Evolutionary conservation across 257 asterid species (phyloP).

Genomic region (Capsicum rhomboideum): DNA sequence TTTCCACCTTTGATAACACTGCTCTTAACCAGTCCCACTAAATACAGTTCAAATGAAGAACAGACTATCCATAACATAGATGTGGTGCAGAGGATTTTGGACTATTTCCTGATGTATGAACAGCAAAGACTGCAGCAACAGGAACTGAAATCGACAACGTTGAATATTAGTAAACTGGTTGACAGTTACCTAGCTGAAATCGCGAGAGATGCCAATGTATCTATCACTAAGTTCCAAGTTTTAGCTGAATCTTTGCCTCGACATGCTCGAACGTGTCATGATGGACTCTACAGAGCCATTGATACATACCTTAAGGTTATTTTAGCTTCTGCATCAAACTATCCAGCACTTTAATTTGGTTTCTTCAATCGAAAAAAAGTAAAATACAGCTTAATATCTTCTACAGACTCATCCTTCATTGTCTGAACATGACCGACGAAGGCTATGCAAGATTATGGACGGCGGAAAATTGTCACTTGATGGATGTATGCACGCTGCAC

Average conservation of each 20-base stretch:
- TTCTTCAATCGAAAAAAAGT: background rate
- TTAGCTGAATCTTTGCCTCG: conserved; percentile 68
- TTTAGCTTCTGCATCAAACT: background rate
- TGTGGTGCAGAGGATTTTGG: conserved; percentile 67
- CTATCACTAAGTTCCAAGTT: conserved; percentile 48
- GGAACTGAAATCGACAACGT: conserved; percentile 27
- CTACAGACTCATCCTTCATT: conserved; percentile 60
- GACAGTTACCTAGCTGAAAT: conserved; percentile 79
- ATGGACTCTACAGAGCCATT: conserved; percentile 80
- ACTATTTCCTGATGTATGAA: conserved; percentile 56
- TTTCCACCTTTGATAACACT: background rate
- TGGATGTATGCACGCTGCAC: conserved; percentile 85
- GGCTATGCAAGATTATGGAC: conserved; percentile 71
- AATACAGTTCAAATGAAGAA: conserved; percentile 44
- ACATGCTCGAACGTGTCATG: conserved; percentile 54
- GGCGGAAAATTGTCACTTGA: conserved; percentile 76
- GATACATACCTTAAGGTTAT: conserved; percentile 76
- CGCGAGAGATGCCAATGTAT: conserved; percentile 65
- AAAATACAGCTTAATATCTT: background rate
- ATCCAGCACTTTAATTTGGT: background rate
- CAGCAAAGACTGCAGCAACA: conserved; percentile 36
- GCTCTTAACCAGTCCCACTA: background rate
- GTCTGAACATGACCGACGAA: conserved; percentile 66
- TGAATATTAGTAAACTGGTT: conserved; percentile 56
- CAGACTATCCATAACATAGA: conserved; percentile 44